Base-by-base conservation (phyloP, 1,139 yeast genomes). In the Suhomyces taliae region DNA sequence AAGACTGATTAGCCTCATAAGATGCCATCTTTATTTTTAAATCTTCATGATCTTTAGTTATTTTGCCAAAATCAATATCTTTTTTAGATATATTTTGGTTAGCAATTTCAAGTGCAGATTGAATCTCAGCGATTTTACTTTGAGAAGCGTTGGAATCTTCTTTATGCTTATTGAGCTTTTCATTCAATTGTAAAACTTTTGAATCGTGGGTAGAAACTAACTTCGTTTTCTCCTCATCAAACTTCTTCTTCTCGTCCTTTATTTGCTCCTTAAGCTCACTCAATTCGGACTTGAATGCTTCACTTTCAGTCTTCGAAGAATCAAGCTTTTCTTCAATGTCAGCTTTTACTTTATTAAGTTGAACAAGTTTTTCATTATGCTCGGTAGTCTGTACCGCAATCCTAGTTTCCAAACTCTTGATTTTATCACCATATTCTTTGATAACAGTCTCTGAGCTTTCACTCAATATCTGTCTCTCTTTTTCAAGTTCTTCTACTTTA, bases 401-500 rank as follows among this genome's bases (percentile, higher is more conserved):
- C 2, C 50, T 45, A 2, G 45, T 40, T 46, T 69, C 72, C 36
- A 66, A 54, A 8, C 45, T 45, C 38, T 60, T 64, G n/a, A 78
- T 72, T 54, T 72, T 78, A 40, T 74, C 78, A 8, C 78, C 67
- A 52, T 78, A 80, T 47, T 78, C 80, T 54, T 74, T 66, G 6
- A 76, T 67, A 0, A 76, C 66, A 1, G 79, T 66, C 44, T 78
- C 82, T 0, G 86, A 79, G 45, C 67, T 78, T 51, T 77, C 76
- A 49, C 71, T 74, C 19, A 77, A 57, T 58, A 76, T 63, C 9
- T 65, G 69, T 43, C 84, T 63, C 55, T 81, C 85, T 37, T 66
- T 70, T 48, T 80, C 84, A 46, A 81, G 72, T 40, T 75, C 83
- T 42, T 65, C 55, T 0, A 58, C 57, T 50, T 74, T 80, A 12